Evolutionary conservation across 495 filamentous ascomycete genomes (phyloP).

Genomic region (Hyaloscypha bicolor): DNA sequence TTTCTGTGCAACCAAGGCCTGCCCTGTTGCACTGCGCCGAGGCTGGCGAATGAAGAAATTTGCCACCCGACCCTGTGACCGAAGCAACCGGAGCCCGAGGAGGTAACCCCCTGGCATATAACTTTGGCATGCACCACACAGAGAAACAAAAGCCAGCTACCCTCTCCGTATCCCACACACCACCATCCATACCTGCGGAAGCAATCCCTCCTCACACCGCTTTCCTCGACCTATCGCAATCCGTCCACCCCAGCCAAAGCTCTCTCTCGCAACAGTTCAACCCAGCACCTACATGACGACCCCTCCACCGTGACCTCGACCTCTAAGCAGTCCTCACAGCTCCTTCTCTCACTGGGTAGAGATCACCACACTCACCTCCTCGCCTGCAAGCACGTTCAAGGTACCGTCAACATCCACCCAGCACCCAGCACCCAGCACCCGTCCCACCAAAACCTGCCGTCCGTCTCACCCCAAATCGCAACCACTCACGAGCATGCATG

Average conservation of each 20-base stretch:
- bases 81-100: background rate
- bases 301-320: background rate
- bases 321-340: background rate
- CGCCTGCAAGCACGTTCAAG: constrained; percentile 13
- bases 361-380: constrained; percentile 15
- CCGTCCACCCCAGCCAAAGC: background rate
- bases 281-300: constrained; percentile 15
- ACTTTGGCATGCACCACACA: background rate
- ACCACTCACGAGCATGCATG: constrained; percentile 15
- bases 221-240: constrained; percentile 6
- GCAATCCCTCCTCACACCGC: constrained; percentile 22
- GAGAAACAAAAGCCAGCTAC: background rate
- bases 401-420: constrained; percentile 8
- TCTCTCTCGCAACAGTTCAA: background rate
- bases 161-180: background rate
- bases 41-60: background rate
- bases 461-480: constrained; percentile 16
- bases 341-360: constrained; percentile 2
- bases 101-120: constrained; percentile 1
- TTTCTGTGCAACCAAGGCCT: background rate
- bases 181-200: constrained; percentile 8
- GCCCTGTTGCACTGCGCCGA: background rate
- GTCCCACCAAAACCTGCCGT: constrained; percentile 3
- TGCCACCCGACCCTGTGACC: constrained; percentile 9
- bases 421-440: background rate